phyloP scores from a whole-genome alignment of 2,329 filamentous ascomycete genomes.

The Sporothrix curviconia region DNA sequence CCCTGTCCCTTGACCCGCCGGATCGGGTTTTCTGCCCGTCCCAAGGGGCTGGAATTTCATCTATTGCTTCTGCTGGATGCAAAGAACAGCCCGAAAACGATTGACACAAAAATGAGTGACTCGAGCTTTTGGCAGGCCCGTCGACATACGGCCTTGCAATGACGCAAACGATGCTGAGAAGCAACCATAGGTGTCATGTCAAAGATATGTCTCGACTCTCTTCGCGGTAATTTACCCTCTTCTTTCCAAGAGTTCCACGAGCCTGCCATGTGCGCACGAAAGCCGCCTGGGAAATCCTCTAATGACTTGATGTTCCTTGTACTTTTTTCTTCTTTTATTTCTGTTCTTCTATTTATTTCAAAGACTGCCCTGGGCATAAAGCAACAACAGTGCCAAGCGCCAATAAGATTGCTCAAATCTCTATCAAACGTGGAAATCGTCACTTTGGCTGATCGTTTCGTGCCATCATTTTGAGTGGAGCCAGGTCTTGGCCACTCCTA shows the following conservation, averaged over 20 bases:
- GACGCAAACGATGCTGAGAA: slow-evolving; percentile 5
- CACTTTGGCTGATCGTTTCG: slow-evolving; percentile 2
- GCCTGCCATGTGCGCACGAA: too few species aligned
- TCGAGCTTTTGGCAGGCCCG: background rate
- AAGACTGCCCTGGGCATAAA: background rate
- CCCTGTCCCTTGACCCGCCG: too few species aligned
- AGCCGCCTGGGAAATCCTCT: too few species aligned
- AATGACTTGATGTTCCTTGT: background rate
- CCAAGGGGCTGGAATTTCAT: background rate
- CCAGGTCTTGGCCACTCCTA: background rate
- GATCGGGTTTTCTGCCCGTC: too few species aligned
- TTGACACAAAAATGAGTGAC: too few species aligned
- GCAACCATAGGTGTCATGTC: too few species aligned
- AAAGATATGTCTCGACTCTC: too few species aligned
- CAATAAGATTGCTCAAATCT: background rate
- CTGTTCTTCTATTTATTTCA: background rate
- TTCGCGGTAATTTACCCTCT: too few species aligned
- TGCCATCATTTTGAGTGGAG: background rate
- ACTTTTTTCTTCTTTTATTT: background rate
- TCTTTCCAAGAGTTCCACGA: too few species aligned
- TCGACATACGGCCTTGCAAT: slow-evolving; percentile 13
- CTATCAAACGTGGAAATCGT: background rate
- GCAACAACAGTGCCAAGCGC: background rate
- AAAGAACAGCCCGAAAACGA: background rate
- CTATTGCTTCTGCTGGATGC: background rate